These are phyloP conservation scores for Coemansia sp. DNA, from an alignment of 192 early-diverging fungal species.

Conservation along the genomic window DNA sequence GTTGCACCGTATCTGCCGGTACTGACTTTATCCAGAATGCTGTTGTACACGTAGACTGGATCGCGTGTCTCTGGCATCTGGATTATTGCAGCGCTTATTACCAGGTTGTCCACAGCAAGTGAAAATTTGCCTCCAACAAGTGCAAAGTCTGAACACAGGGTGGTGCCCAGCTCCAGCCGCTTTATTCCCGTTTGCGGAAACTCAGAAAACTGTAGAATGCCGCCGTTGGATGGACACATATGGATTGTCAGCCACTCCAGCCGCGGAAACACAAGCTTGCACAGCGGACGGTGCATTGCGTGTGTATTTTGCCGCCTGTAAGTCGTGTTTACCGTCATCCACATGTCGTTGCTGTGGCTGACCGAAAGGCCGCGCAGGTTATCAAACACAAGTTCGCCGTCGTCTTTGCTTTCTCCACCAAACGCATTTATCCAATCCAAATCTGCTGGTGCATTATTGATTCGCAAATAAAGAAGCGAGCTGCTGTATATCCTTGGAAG, in stretches of 20 bases:
- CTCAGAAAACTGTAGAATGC: slow-evolving; percentile 1
- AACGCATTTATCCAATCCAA: neutral
- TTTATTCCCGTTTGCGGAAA: neutral
- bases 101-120: neutral
- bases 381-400: neutral
- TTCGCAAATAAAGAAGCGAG: neutral
- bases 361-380: neutral
- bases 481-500: neutral
- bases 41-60: slow-evolving; percentile 5
- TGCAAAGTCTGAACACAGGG: neutral
- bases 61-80: neutral
- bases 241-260: neutral
- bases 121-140: neutral
- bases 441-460: neutral
- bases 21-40: neutral
- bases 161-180: neutral
- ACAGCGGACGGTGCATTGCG: neutral
- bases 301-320: neutral
- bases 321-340: neutral
- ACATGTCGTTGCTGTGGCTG: neutral
- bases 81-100: neutral
- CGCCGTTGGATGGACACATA: neutral
- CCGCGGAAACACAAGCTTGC: slow-evolving; percentile 2
- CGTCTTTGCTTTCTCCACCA: neutral
- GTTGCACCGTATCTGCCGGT: neutral